phyloP scores from a whole-genome alignment of 495 filamentous ascomycete genomes.

The Aspergillus asperescens region DNA sequence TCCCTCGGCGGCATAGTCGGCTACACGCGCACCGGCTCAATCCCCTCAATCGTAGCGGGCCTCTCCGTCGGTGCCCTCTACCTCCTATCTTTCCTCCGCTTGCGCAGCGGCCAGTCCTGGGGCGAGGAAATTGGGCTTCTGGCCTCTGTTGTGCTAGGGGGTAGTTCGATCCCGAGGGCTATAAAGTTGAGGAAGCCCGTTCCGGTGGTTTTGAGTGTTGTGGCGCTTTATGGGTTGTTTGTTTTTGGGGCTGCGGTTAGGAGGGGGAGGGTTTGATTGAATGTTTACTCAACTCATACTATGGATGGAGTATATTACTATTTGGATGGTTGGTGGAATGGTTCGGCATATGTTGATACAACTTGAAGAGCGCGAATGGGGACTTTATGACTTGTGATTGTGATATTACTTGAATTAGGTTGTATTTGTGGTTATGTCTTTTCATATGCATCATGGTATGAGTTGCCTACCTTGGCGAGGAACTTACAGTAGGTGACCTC shows the following conservation, averaged over 20 bases:
- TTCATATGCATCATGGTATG: neutral
- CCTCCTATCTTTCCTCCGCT: constrained; percentile 41
- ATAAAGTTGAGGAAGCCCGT: constrained; percentile 71
- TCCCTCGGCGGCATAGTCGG: constrained; percentile 82
- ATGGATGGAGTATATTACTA: neutral
- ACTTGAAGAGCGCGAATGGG: too few species aligned
- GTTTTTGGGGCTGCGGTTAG: constrained; percentile 56
- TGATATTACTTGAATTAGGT: neutral
- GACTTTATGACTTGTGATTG: neutral
- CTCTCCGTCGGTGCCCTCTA: constrained; percentile 65
- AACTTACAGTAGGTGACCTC: constrained; percentile 6
- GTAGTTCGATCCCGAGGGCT: constrained; percentile 76
- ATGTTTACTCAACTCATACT: neutral
- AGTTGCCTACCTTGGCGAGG: constrained; percentile 6
- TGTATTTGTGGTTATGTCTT: constrained; percentile 1
- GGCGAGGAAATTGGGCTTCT: constrained; percentile 72
- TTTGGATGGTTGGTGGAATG: too few species aligned
- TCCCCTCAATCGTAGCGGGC: constrained; percentile 81
- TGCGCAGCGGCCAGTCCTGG: constrained; percentile 52
- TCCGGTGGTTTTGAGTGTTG: constrained; percentile 63
- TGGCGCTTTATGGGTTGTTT: constrained; percentile 60
- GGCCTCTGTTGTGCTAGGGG: constrained; percentile 76
- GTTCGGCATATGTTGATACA: too few species aligned
- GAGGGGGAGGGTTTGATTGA: constrained; percentile 22
- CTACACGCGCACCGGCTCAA: constrained; percentile 73